Percentiles rank a stretch among this genome's conserved stretches.
These are phyloP conservation scores for Lophium mytilinum DNA, from an alignment of 495 filamentous ascomycete species.

Conservation along the genomic window DNA sequence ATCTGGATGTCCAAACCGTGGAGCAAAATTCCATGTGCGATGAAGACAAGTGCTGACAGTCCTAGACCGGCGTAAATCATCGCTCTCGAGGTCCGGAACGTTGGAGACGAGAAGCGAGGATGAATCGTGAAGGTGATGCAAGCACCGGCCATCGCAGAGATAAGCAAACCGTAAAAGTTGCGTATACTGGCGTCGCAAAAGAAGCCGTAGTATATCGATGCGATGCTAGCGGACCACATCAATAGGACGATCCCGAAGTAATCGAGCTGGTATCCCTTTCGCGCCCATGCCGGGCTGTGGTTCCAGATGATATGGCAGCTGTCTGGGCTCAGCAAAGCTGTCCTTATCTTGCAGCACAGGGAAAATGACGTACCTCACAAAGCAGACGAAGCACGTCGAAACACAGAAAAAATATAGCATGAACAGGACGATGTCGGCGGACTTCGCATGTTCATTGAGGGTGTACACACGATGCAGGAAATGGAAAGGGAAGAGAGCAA, in stretches of 20 bases:
- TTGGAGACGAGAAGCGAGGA: slow-evolving; percentile 32
- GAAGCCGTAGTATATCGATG: slow-evolving; percentile 47
- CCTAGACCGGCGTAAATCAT: slow-evolving; percentile 40
- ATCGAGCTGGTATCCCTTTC: slow-evolving; percentile 41
- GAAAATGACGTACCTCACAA: slow-evolving; percentile 32
- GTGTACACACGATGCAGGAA: slow-evolving; percentile 11
- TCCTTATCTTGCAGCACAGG: slow-evolving; percentile 1
- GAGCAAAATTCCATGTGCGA: slow-evolving; percentile 35
- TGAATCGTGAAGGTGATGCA: slow-evolving; percentile 36
- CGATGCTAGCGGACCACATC: slow-evolving; percentile 47
- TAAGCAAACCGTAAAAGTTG: slow-evolving; percentile 34
- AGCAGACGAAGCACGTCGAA: slow-evolving; percentile 44
- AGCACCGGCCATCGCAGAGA: slow-evolving; percentile 26
- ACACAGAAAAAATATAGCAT: slow-evolving; percentile 43
- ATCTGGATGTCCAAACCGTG: slow-evolving; percentile 36
- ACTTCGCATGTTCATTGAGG: slow-evolving; percentile 16
- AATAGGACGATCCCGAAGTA: slow-evolving; percentile 46
- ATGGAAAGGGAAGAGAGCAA: slow-evolving; percentile 38
- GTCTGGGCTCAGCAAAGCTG: slow-evolving; percentile 10
- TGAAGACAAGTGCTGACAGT: slow-evolving; percentile 37
- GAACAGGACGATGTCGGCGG: slow-evolving; percentile 39
- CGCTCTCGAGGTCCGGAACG: slow-evolving; percentile 33
- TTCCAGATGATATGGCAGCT: slow-evolving; percentile 45
- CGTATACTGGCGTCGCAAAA: slow-evolving; percentile 34
- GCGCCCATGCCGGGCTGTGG: slow-evolving; percentile 36